phyloP scores from a whole-genome alignment of 805 yeast genomes.

The Phaffomyces antillensis region DNA sequence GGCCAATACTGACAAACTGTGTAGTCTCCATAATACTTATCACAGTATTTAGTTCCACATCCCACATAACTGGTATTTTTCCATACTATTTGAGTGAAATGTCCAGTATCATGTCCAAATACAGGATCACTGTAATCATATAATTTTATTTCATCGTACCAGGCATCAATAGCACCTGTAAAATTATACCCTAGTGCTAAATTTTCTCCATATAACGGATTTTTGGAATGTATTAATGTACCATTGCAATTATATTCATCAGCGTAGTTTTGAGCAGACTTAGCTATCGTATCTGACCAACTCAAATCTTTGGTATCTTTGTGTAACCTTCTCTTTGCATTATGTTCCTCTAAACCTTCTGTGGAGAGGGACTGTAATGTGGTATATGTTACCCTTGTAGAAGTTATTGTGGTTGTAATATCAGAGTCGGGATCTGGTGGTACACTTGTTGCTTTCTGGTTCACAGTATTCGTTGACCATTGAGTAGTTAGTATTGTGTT shows the following conservation, averaged over 20 bases:
- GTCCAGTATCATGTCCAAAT: constrained; percentile 50
- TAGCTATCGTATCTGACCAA: constrained; percentile 50
- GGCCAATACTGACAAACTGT: constrained; percentile 64
- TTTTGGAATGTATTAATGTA: constrained; percentile 50
- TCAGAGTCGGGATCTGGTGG: constrained; percentile 4
- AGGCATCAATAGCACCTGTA: constrained; percentile 59
- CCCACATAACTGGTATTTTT: constrained; percentile 52
- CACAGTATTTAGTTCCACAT: constrained; percentile 61
- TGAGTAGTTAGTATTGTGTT: constrained; percentile 1
- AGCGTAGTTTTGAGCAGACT: constrained; percentile 53
- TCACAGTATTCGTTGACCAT: constrained; percentile 6
- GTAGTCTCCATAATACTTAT: constrained; percentile 42
- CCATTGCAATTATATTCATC: constrained; percentile 49
- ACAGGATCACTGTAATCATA: constrained; percentile 47
- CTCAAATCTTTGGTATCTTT: constrained; percentile 36
- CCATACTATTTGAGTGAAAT: constrained; percentile 82
- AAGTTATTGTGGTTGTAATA: constrained; percentile 14
- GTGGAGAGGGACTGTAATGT: constrained; percentile 7
- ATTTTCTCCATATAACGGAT: constrained; percentile 68
- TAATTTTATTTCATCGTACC: constrained; percentile 59
- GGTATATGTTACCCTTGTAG: constrained; percentile 10
- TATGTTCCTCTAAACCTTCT: constrained; percentile 35
- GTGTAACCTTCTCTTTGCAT: constrained; percentile 48
- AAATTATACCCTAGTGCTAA: constrained; percentile 64
- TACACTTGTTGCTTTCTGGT: constrained; percentile 1